Percentiles rank a stretch among this genome's conserved stretches.
These are phyloP conservation scores for Mycena pura DNA, from an alignment of 768 basidiomycete species.

Conservation along the genomic window DNA sequence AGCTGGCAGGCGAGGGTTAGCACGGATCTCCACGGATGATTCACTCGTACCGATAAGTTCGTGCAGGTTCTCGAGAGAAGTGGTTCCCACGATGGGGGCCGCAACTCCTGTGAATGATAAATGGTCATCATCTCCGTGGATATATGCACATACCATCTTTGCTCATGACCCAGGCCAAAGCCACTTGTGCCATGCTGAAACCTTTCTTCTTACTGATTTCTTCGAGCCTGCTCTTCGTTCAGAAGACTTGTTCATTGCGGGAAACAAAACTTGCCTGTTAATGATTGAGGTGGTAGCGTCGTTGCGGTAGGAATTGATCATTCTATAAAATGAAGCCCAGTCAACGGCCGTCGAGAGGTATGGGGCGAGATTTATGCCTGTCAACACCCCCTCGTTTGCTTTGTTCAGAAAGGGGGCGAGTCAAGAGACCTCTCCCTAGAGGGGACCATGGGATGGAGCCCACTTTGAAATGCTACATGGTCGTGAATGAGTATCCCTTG, in stretches of 20 bases:
- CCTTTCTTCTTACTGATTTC: constrained; percentile 58
- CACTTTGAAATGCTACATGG: constrained; percentile 55
- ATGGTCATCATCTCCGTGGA: neutral
- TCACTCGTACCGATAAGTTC: constrained; percentile 53
- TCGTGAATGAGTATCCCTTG: neutral
- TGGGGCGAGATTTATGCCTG: constrained; percentile 8
- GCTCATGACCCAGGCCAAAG: constrained; percentile 58
- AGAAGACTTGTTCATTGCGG: constrained; percentile 9
- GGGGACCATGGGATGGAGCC: constrained; percentile 69
- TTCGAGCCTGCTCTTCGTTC: constrained; percentile 51
- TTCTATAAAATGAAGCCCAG: constrained; percentile 9
- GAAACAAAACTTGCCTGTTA: constrained; percentile 27
- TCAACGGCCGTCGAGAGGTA: neutral
- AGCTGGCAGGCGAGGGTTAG: constrained; percentile 30
- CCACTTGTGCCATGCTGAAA: constrained; percentile 63
- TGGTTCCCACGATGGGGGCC: constrained; percentile 66
- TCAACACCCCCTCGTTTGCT: constrained; percentile 50
- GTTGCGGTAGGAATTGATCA: constrained; percentile 27
- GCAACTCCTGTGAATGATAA: constrained; percentile 45
- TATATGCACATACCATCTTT: constrained; percentile 42
- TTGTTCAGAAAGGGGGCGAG: constrained; percentile 45
- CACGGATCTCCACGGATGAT: neutral
- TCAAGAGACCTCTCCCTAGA: constrained; percentile 57
- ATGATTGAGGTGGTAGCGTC: constrained; percentile 30
- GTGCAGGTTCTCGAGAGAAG: constrained; percentile 55